Base-by-base conservation (phyloP, 169 alveolate species). In the Theileria parva region DNA sequence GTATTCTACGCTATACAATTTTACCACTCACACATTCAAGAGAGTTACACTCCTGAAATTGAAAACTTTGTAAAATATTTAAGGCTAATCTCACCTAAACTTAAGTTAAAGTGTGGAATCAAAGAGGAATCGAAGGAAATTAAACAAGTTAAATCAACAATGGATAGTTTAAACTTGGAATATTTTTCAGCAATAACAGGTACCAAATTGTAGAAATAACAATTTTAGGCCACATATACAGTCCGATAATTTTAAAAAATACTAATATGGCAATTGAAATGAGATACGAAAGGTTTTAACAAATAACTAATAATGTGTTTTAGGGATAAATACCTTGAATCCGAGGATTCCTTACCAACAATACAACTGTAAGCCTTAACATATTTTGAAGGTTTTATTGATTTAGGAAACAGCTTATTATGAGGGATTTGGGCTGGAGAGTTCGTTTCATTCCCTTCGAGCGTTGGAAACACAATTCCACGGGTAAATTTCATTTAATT, bases 181-280 rank as follows among this genome's bases (percentile, higher is more conserved):
- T 70, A 69, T 72, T 63, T 60, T 19, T 74, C 81, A n/a, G 88
- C 69, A 6, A 81, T 81, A n/a, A 66, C 78, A 28, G 88, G 88
- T 81, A 69, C 32, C 73, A 30, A 19, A 19, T 4, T 3, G 32
- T 37, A 13, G 51, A 3, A n/a, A 19, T 7, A 17, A 55, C 2
- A 39, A 4, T 12, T 19, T n/a, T 12, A 81, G 88, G 88, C n/a
- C 88, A 81, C 30, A 7, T 81, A 11, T 81, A 75, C 85, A 19
- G 55, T 21, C 88, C 84, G 12, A 21, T 81, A 12, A 70, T 81
- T 17, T 11, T 81, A 75, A 61, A 57, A 11, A 74, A 69, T 17
- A 81, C 80, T 2, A 30, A 75, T 50, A 65, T 65, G 74, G 74
- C 21, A n/a, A 65, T 37, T 27, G 51, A 65, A 27, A 21, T 65